Conservation (phyloP, 352 stramenopile genomes). For the Stramenopiles sp. region DNA sequence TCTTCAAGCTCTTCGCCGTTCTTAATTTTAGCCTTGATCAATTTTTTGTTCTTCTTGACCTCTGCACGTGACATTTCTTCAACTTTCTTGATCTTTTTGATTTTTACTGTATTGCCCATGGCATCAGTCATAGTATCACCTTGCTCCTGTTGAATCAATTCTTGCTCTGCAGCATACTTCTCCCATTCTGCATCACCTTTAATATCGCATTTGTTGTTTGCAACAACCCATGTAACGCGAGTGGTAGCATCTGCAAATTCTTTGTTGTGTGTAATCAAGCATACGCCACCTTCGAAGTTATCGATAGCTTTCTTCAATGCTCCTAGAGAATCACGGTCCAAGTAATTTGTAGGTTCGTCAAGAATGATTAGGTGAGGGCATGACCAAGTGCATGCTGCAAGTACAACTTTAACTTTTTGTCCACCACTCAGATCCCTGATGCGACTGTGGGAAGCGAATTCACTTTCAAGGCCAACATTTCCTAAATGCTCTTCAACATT, state of each 20-base stretch:
- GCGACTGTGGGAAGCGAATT: constrained; percentile 74
- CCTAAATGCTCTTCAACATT: not conserved
- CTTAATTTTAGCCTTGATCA: not conserved
- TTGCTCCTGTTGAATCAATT: not conserved
- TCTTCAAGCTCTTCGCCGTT: not conserved
- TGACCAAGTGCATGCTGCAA: constrained; percentile 85
- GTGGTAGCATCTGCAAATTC: not conserved
- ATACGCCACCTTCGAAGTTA: not conserved
- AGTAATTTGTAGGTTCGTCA: constrained; percentile 84
- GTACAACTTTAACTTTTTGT: constrained; percentile 96
- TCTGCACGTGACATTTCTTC: not conserved
- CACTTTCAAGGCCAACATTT: not conserved
- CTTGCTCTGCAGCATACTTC: not conserved
- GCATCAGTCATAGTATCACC: not conserved
- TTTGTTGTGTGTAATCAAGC: constrained; percentile 1
- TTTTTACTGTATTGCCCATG: not conserved
- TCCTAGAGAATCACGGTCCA: constrained; percentile 85
- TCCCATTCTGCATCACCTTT: not conserved
- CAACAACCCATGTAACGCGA: not conserved
- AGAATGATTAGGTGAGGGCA: constrained; percentile 82
- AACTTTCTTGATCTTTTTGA: not conserved
- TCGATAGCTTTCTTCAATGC: constrained; percentile 77
- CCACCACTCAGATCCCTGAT: constrained; percentile 90
- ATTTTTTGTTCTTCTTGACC: not conserved
- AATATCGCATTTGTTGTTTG: not conserved